These are phyloP conservation scores for Tolypocladium inflatum DNA, from an alignment of 2,329 filamentous ascomycete species.

Conservation along the genomic window DNA sequence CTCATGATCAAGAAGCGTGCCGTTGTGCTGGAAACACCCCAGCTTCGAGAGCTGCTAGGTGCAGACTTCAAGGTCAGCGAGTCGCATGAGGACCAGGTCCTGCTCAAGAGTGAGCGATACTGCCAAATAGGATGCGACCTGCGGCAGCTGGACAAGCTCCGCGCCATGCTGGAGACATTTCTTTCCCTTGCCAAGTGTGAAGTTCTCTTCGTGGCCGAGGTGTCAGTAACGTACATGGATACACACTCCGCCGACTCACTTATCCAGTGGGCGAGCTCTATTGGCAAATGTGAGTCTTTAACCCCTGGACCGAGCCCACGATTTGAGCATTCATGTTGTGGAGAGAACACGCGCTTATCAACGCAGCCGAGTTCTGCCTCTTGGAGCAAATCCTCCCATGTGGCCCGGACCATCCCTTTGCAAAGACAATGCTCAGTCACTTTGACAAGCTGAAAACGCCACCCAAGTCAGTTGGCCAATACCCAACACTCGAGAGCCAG, in stretches of 20 bases:
- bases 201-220: slow-evolving; percentile 78
- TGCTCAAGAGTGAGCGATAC: slow-evolving; percentile 62
- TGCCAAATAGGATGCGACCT: slow-evolving; percentile 76
- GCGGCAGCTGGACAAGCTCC: slow-evolving; percentile 53
- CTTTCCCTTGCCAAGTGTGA: slow-evolving; percentile 48
- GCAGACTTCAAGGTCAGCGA: slow-evolving; percentile 22
- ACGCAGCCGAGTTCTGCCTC: slow-evolving; percentile 67
- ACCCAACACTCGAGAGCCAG: slow-evolving; percentile 59
- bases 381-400: slow-evolving; percentile 81
- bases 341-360: neutral
- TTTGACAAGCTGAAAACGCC: slow-evolving; percentile 74
- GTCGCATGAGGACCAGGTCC: slow-evolving; percentile 32
- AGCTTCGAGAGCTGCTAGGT: slow-evolving; percentile 36
- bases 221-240: slow-evolving; percentile 87
- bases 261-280: slow-evolving; percentile 65
- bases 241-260: slow-evolving; percentile 61
- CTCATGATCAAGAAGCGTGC: slow-evolving; percentile 66
- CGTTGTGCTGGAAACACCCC: slow-evolving; percentile 53
- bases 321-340: neutral
- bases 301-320: neutral
- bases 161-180: slow-evolving; percentile 46
- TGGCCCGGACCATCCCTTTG: slow-evolving; percentile 72
- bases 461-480: slow-evolving; percentile 62
- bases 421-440: slow-evolving; percentile 73
- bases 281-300: slow-evolving; percentile 50